phyloP scores from a whole-genome alignment of 768 basidiomycete species.

The Phylloporus rhodoxanthus region DNA sequence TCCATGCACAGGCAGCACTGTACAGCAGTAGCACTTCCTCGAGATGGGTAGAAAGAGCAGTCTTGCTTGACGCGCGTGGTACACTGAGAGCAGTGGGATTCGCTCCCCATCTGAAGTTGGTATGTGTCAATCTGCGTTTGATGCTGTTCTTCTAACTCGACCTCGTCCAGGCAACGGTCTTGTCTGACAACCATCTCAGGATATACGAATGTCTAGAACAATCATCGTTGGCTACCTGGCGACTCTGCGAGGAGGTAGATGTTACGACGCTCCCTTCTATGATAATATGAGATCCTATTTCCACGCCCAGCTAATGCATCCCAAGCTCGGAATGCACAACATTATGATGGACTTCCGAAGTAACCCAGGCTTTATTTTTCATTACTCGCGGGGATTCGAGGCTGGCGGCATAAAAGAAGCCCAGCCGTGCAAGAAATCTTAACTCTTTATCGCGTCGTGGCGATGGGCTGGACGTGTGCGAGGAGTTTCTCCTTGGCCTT shows the following conservation, averaged over 20 bases:
- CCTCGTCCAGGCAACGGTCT: constrained; percentile 65
- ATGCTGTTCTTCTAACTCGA: neutral
- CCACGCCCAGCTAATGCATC: no score
- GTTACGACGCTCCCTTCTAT: constrained; percentile 47
- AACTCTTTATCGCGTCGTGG: no score
- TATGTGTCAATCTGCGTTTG: constrained; percentile 31
- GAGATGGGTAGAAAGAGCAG: constrained; percentile 70
- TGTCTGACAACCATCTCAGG: constrained; percentile 81
- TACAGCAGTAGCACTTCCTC: constrained; percentile 28
- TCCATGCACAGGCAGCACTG: constrained; percentile 7
- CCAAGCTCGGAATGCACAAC: no score
- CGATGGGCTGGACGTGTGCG: no score
- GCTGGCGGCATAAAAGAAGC: no score
- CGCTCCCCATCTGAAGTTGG: constrained; percentile 81
- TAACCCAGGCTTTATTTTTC: no score
- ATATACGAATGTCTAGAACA: constrained; percentile 89
- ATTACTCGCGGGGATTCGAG: no score
- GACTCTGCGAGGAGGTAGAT: constrained; percentile 72
- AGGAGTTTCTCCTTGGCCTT: no score
- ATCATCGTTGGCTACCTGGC: constrained; percentile 65
- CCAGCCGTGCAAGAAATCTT: no score
- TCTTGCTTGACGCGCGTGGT: constrained; percentile 78
- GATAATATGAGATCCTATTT: no score
- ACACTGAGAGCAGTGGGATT: constrained; percentile 86
- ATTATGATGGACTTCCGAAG: no score